Base-by-base conservation (phyloP, 805 yeast genomes). In the Pichia gijzeniarum region DNA sequence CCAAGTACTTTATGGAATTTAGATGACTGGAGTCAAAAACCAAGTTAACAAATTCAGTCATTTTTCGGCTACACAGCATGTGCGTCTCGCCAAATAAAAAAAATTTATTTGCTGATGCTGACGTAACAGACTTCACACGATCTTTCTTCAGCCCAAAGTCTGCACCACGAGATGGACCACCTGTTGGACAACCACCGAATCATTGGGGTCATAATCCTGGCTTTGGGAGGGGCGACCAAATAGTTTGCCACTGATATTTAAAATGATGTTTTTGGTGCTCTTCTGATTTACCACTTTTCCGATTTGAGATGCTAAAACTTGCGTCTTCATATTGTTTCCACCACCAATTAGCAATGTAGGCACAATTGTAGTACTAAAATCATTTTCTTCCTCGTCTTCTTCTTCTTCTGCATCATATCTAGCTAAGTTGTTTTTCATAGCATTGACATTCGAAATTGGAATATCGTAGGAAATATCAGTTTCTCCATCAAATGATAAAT, bases 401-500 rank as follows among this genome's bases (percentile, higher is more conserved):
- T 63, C 47, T 19, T 49, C 47, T 2, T 42, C 47, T 27, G 44
- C 49, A 13, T 36, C 32, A 41, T 30, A 38, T 20, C 33, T 40
- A 22, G 56, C 57, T 21, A 32, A 40, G 2, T 58, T 57, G 3
- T 41, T 52, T 18, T 46, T 44, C 10, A 52, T 44, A 32, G 51
- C 56, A 7, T 45, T 42, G 10, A 53, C 14, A 8, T 43, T 40
- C 2, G 63, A 53, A 2, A 59, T 47, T 38, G 68, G 73, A 9
- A 74, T 53, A 45, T 73, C 77, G 49, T 71, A 73, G 0, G 77
- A 67, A 4, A 72, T 65, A 55, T 76, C 80, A 47, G 67, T 66
- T 22, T 71, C 67, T 2, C 78, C 79, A 53, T 74, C 60, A 40
- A 64, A 58, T 31, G 66, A 54, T 8, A 76, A 51, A 31, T 68